A percentile compares a stretch with the other conserved stretches of the same genome.
Conservation (phyloP, 441 rosid species). For the Arabidopsis hybrid region DNA sequence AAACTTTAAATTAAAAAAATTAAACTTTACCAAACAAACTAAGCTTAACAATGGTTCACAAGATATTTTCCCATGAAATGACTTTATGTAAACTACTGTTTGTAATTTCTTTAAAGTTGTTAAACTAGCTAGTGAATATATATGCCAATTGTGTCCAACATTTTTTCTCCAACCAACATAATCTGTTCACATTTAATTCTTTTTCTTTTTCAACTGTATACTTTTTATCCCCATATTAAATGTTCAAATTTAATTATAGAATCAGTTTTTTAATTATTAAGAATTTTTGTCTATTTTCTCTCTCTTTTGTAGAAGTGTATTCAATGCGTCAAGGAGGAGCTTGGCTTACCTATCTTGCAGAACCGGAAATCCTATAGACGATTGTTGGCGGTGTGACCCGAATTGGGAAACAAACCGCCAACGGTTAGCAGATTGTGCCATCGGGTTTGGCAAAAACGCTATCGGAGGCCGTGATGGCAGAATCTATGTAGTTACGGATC, state of each 20-base stretch:
- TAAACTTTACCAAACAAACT: too few relatives aligned
- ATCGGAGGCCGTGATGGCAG: conserved; percentile 55
- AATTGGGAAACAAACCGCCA: conserved; percentile 65
- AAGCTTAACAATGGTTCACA: background rate
- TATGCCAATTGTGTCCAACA: background rate
- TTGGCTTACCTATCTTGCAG: conserved; percentile 53
- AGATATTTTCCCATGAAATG: background rate
- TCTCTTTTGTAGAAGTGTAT: conserved; percentile 47
- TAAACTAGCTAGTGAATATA: background rate
- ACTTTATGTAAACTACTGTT: background rate
- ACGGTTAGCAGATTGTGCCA: conserved; percentile 55
- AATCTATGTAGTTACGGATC: conserved; percentile 53
- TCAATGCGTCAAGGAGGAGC: conserved; percentile 59
- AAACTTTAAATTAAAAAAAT: background rate
- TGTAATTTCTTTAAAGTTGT: background rate
- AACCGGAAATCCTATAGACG: conserved; percentile 65
- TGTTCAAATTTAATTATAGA: conserved; percentile 15
- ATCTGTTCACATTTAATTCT: conserved; percentile 5
- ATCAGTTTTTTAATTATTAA: background rate
- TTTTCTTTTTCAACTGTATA: background rate
- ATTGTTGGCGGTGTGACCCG: conserved; percentile 67
- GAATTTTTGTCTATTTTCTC: background rate
- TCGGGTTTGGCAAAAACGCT: conserved; percentile 59
- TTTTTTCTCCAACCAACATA: background rate
- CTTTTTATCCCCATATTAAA: conserved; percentile 12